Evolutionary conservation across 805 yeast genomes (phyloP).

Genomic region (Candida stauntonica): DNA sequence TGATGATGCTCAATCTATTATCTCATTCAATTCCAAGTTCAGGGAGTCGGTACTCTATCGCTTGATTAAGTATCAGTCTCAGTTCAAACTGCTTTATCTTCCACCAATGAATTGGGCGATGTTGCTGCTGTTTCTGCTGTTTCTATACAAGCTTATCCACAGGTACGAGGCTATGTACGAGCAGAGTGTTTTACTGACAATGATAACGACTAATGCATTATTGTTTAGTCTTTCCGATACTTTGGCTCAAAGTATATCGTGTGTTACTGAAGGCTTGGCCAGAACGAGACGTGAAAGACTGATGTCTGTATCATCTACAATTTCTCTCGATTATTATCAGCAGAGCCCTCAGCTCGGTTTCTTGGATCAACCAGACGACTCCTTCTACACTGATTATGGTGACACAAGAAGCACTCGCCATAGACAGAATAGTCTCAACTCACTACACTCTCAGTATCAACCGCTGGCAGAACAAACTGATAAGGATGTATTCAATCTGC

Average conservation of each 20-base stretch:
- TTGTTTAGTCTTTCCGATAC: slow-evolving; percentile 90
- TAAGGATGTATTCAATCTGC: slow-evolving; percentile 48
- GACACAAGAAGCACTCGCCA: slow-evolving; percentile 26
- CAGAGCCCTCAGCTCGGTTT: slow-evolving; percentile 3
- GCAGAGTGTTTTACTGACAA: slow-evolving; percentile 66
- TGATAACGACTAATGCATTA: slow-evolving; percentile 73
- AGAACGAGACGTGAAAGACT: slow-evolving; percentile 1
- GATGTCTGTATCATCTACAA: slow-evolving; percentile 9
- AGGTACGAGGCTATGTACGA: slow-evolving; percentile 59
- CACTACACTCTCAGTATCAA: slow-evolving; percentile 24
- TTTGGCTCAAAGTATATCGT: slow-evolving; percentile 59
- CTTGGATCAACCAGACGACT: slow-evolving; percentile 21
- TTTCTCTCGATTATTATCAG: slow-evolving; percentile 15
- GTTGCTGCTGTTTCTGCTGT: slow-evolving; percentile 41
- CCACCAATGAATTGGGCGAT: slow-evolving; percentile 56
- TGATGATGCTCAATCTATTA: slow-evolving; percentile 7
- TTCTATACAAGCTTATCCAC: slow-evolving; percentile 50
- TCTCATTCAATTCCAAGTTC: slow-evolving; percentile 13
- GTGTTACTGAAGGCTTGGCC: slow-evolving; percentile 17
- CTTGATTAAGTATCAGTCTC: slow-evolving; percentile 21
- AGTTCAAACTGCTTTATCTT: slow-evolving; percentile 39
- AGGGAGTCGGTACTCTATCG: slow-evolving; percentile 18
- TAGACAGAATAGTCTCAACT: slow-evolving; percentile 28
- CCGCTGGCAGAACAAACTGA: slow-evolving; percentile 28
- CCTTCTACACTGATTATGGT: slow-evolving; percentile 28